Percentiles rank a stretch among this genome's conserved stretches.
These are phyloP conservation scores for Colletotrichum navitas DNA, from an alignment of 2,329 filamentous ascomycete genomes.

Conservation along the genomic window DNA sequence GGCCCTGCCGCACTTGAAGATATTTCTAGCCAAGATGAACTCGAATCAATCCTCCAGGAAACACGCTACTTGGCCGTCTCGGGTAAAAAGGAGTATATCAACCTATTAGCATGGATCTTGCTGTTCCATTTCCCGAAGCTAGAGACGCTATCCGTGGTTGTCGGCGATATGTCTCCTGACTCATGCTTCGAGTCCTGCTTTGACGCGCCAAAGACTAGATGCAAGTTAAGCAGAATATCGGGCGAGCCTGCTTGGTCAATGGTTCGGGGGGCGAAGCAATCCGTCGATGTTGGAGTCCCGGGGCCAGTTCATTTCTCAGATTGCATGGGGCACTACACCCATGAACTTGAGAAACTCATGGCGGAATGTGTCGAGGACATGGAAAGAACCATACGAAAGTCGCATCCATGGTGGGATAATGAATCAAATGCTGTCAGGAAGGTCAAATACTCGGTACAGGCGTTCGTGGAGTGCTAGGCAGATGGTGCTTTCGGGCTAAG, in stretches of 20 bases:
- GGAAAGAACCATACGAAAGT: background rate
- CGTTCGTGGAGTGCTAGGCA: background rate
- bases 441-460: conserved; percentile 2
- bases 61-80: conserved; percentile 14
- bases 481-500: background rate
- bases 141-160: conserved; percentile 14
- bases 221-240: conserved; percentile 11
- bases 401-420: conserved; percentile 16
- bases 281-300: background rate
- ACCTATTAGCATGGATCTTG: conserved; percentile 15
- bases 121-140: conserved; percentile 18
- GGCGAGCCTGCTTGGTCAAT: background rate
- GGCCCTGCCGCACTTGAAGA: conserved; percentile 4
- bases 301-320: background rate
- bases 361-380: conserved; percentile 9
- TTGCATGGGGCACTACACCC: background rate
- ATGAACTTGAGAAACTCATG: conserved; percentile 7
- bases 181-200: conserved; percentile 7
- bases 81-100: conserved; percentile 2
- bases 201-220: conserved; percentile 16
- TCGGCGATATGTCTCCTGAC: background rate
- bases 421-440: background rate
- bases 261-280: background rate
- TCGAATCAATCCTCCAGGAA: conserved; percentile 9
- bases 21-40: background rate